phyloP scores from a whole-genome alignment of 2,329 filamentous ascomycete genomes.

The Apiospora koreana region DNA sequence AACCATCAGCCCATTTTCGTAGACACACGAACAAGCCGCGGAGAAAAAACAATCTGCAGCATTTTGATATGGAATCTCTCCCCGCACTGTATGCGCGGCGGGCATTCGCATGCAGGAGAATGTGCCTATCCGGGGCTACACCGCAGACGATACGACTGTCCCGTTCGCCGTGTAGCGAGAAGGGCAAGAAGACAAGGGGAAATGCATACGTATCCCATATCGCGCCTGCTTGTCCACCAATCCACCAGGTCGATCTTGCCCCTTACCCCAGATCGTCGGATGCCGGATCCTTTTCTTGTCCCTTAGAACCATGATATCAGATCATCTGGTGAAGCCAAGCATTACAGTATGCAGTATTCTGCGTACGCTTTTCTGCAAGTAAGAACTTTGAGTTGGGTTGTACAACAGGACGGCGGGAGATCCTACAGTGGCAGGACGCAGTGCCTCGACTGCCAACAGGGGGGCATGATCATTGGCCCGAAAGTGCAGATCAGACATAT shows the following conservation, averaged over 20 bases:
- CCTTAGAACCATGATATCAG: neutral
- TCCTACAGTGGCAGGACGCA: neutral
- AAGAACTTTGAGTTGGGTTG: neutral
- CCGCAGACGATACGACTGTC: neutral
- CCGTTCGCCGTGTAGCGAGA: neutral
- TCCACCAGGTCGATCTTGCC: neutral
- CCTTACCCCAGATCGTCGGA: slow-evolving; percentile 9
- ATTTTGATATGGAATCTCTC: neutral
- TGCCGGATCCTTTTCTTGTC: neutral
- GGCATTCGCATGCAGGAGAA: neutral
- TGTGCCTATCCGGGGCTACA: neutral
- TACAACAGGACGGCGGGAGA: neutral
- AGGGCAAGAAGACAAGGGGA: neutral
- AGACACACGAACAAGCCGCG: neutral
- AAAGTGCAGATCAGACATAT: neutral
- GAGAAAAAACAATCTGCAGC: neutral
- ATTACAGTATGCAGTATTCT: neutral
- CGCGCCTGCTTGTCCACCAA: neutral
- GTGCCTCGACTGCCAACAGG: neutral
- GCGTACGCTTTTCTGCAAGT: neutral
- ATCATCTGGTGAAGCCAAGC: neutral
- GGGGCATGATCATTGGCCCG: neutral
- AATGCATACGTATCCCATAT: neutral
- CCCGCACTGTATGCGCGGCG: neutral
- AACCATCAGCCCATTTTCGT: neutral